Percentiles rank a stretch among this genome's conserved stretches.
These are phyloP conservation scores for Vicia villosa DNA, from an alignment of 306 rosid species.

Conservation along the genomic window DNA sequence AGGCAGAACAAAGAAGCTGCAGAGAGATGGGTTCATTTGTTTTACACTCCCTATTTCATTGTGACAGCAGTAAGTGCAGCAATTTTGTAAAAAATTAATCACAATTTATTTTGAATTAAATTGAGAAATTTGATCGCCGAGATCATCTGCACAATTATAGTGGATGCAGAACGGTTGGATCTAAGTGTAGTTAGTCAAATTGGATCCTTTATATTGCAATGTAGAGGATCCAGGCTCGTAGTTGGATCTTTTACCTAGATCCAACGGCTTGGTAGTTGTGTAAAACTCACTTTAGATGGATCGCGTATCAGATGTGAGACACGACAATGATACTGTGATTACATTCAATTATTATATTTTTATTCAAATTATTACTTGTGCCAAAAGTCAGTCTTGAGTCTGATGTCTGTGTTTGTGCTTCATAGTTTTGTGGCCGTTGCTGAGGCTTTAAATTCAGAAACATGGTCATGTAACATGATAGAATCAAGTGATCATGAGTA, in stretches of 20 bases:
- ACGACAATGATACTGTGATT: too few species aligned
- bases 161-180: neutral
- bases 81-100: neutral
- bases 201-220: too few species aligned
- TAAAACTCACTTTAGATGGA: neutral
- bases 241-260: neutral
- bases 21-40: slow-evolving; percentile 91
- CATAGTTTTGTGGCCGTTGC: neutral
- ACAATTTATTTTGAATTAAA: neutral
- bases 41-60: slow-evolving; percentile 78
- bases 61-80: slow-evolving; percentile 69
- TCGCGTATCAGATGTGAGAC: too few species aligned
- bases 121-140: neutral
- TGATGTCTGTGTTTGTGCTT: neutral
- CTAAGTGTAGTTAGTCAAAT: neutral
- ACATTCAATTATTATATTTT: too few species aligned
- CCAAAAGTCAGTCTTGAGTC: too few species aligned
- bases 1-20: slow-evolving; percentile 66
- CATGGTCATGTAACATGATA: neutral
- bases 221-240: too few species aligned
- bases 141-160: neutral
- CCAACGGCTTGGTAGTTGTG: neutral
- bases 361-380: too few species aligned
- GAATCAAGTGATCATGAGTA: slow-evolving; percentile 1
- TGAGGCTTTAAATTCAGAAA: neutral